Conservation (phyloP, 371 early-diverging fungal genomes). For the Apophysomyces elegans region DNA sequence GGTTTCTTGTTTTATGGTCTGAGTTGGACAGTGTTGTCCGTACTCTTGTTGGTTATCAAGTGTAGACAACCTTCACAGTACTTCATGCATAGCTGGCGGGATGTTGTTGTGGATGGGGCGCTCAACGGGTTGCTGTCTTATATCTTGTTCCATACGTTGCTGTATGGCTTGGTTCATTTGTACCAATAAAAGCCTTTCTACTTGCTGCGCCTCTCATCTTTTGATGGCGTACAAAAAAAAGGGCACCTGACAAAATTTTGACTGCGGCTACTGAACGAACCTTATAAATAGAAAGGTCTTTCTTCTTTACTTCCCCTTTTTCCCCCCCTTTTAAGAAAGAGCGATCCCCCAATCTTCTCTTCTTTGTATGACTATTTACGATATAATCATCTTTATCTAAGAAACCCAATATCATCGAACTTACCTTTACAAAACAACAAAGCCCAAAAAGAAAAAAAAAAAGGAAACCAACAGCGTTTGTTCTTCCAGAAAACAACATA, state of each 20-base stretch:
- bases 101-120: conserved; percentile 69
- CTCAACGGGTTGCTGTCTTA: conserved; percentile 75
- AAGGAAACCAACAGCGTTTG: not conserved
- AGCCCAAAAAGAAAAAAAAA: not conserved
- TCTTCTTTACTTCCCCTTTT: not conserved
- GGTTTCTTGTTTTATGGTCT: conserved; percentile 80
- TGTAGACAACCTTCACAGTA: conserved; percentile 32
- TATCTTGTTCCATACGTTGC: conserved; percentile 85
- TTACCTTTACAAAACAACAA: not conserved
- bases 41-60: conserved; percentile 50
- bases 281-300: not conserved
- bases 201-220: conserved; percentile 2
- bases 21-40: conserved; percentile 63
- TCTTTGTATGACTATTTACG: not conserved
- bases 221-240: not conserved
- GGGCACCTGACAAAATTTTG: conserved; percentile 1
- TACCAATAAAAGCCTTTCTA: conserved; percentile 58
- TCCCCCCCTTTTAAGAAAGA: not conserved
- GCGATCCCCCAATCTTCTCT: not conserved
- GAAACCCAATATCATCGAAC: not conserved
- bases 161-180: conserved; percentile 82
- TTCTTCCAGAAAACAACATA: no score
- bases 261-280: not conserved
- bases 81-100: conserved; percentile 57
- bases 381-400: no score